phyloP scores from a whole-genome alignment of 106 monocot species.

The Allium cepa region DNA sequence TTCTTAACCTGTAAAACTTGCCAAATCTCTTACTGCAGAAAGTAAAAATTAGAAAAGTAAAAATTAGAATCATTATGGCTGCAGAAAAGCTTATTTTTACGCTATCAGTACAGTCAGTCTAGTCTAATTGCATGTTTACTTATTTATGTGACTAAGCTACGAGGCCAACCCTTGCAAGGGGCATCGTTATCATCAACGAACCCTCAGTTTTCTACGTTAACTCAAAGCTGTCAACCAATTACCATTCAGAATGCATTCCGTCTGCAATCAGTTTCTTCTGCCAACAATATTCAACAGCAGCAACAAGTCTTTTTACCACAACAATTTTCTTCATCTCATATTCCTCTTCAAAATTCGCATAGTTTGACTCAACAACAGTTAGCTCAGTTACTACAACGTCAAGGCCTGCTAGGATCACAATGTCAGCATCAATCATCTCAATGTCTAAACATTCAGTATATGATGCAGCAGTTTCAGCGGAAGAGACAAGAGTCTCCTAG shows the following conservation, averaged over 20 bases:
- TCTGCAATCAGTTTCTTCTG: conserved; percentile 35
- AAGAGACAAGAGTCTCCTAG: conserved; percentile 36
- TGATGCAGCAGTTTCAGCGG: conserved; percentile 33
- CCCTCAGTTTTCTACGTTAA: conserved; percentile 55
- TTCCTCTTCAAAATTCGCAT: conserved; percentile 33
- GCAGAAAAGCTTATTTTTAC: too few species aligned
- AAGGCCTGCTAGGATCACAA: conserved; percentile 30
- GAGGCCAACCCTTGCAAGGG: conserved; percentile 54
- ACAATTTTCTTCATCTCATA: conserved; percentile 31
- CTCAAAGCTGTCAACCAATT: conserved; percentile 66
- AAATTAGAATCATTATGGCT: too few species aligned
- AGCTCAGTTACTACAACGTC: conserved; percentile 57
- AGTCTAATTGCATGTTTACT: too few species aligned
- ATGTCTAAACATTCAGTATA: conserved; percentile 18
- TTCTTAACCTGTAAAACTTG: too few species aligned
- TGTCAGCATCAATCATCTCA: conserved; percentile 28
- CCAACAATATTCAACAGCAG: conserved; percentile 38
- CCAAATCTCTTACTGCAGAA: too few species aligned
- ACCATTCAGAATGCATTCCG: conserved; percentile 41
- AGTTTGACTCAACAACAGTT: conserved; percentile 55
- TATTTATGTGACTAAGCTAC: conserved; percentile 31
- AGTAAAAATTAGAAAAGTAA: too few species aligned
- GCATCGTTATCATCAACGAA: conserved; percentile 57
- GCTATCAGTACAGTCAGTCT: too few species aligned
- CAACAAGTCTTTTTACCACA: conserved; percentile 35